Evolutionary conservation across 495 filamentous ascomycete species (phyloP), one percentile per base, ranked within the genome.

Genomic region (Neurospora sp.): DNA sequence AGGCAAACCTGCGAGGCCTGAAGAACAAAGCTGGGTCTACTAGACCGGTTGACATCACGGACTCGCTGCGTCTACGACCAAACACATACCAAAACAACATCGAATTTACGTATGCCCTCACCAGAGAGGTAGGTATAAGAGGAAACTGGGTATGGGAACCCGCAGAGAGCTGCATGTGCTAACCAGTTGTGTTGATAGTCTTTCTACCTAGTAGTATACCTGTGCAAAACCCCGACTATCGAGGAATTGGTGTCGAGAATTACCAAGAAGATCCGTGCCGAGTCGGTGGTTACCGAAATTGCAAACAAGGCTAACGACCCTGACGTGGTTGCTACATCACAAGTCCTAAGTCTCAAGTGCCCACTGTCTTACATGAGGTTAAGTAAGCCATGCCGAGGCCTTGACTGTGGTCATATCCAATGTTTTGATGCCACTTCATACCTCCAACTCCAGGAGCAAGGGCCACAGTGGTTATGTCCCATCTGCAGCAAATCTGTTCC

Each of bases 401-500:
- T 89, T 9, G 78, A 90, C 31, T 99, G 96, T 80, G 91, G 87
- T 9, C 96, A 99, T 82, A 94, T 94, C 48, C 93, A 96, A 76
- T 98, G 96, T 77, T 98, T 98, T 79, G 96, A 99, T 81, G 96
- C 91, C n/a, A 89, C 89, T 3, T 96, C 93, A 3, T 99, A 97
- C 76, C 85, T 99, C 16, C 93, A 97, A 76, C 79, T 99, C 44
- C 94, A 98, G 77, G 94, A 98, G 79, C 96, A 99, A 84, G 94
- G 93, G 0, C 95, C 96, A 27, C 95, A 94, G 12, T 99, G 96
- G 96, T 85, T 88, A 27, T 99, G 96, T 77, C 96, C 96, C 9
- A 90, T 97, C 37, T 99, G 96, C 82, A 93, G 90, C 79, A 96
- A 97, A 75, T 82, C 88, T 0, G 89, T 93, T 9, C 88, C 88